phyloP scores from a whole-genome alignment of 495 filamentous ascomycete species.

The Aspergillus wentii region DNA sequence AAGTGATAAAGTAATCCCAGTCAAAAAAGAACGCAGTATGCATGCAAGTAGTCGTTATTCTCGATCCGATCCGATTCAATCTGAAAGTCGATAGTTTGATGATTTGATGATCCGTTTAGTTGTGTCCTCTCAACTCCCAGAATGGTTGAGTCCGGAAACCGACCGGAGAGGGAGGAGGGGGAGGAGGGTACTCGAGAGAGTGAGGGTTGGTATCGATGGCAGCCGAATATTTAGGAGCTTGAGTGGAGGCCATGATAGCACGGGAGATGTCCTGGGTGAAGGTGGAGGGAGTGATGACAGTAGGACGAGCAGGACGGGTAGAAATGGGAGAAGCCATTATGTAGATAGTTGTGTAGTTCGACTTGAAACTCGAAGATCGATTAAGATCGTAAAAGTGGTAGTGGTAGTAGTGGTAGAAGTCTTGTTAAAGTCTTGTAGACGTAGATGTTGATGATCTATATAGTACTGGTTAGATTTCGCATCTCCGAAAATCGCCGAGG shows the following conservation, averaged over 20 bases:
- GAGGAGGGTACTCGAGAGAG: constrained; percentile 25
- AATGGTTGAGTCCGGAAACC: too few relatives aligned
- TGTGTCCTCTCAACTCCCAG: too few relatives aligned
- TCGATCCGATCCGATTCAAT: too few relatives aligned
- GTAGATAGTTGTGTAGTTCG: neutral
- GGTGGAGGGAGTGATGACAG: constrained; percentile 23
- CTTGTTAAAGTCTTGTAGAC: too few relatives aligned
- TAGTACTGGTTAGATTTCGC: neutral
- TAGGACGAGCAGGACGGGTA: constrained; percentile 13
- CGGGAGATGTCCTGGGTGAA: constrained; percentile 40
- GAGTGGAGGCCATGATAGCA: constrained; percentile 31
- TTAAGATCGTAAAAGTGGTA: too few relatives aligned
- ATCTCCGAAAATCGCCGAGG: constrained; percentile 2
- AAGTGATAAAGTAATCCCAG: too few relatives aligned
- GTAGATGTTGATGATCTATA: too few relatives aligned
- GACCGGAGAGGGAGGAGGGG: constrained; percentile 47
- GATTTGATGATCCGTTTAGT: too few relatives aligned
- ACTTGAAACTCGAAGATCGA: too few relatives aligned
- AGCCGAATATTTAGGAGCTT: constrained; percentile 20
- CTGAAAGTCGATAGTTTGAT: too few relatives aligned
- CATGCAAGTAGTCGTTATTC: too few relatives aligned
- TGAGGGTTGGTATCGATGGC: neutral
- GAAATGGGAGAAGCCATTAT: constrained; percentile 22
- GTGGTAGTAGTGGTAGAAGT: constrained; percentile 2
- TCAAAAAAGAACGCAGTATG: too few relatives aligned